Evolutionary conservation across 768 basidiomycete species (phyloP).

Genomic region (Podaxis sp.): DNA sequence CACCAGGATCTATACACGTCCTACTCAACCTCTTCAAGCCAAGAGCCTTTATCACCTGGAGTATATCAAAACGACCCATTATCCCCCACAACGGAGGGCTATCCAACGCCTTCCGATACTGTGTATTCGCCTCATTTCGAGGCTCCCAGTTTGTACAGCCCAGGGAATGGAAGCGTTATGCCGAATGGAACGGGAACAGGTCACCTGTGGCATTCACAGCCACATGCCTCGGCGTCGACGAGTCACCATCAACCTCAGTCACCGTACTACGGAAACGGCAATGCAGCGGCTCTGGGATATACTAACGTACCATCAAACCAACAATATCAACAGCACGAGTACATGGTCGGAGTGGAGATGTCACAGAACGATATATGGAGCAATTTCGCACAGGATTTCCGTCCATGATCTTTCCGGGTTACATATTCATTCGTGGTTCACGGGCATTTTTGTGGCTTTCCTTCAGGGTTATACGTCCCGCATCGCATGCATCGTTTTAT

Average conservation of each 20-base stretch:
- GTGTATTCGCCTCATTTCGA: constrained; percentile 12
- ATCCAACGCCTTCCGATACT: not conserved
- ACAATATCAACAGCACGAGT: constrained; percentile 8
- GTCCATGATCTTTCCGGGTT: not conserved
- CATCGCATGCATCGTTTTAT: not conserved
- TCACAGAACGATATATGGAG: constrained; percentile 40
- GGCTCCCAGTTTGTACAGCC: not conserved
- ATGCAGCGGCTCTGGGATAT: not conserved
- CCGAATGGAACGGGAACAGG: not conserved
- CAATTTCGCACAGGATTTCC: constrained; percentile 32
- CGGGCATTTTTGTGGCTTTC: not conserved
- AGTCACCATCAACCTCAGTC: constrained; percentile 13
- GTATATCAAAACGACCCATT: not conserved
- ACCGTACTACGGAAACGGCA: not conserved
- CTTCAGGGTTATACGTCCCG: not conserved
- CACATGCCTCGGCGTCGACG: constrained; percentile 15
- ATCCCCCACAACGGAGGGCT: not conserved
- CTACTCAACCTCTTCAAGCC: constrained; percentile 7
- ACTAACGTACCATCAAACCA: not conserved
- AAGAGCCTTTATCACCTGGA: not conserved
- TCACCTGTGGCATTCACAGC: constrained; percentile 1
- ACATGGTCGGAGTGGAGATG: constrained; percentile 2
- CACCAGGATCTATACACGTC: not conserved
- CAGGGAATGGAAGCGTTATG: not conserved
- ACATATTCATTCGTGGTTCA: not conserved